A percentile compares a stretch with the other conserved stretches of the same genome.
phyloP scores from a whole-genome alignment of 345 rosid genomes.

The Salix caprea region DNA sequence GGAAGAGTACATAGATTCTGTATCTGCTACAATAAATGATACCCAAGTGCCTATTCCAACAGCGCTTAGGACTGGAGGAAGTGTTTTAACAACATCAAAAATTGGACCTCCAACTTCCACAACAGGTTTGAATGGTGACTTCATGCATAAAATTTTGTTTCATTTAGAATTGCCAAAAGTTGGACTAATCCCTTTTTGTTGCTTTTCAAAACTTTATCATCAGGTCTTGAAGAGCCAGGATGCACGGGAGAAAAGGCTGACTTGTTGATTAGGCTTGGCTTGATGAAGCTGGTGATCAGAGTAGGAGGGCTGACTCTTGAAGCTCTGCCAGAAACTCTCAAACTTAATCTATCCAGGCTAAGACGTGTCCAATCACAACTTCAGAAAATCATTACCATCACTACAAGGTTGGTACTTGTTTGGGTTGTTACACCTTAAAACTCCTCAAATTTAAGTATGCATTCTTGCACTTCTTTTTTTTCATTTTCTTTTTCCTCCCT shows the following conservation, averaged over 20 bases:
- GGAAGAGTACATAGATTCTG: constrained; percentile 3
- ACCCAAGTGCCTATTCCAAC: not conserved
- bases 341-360: constrained; percentile 3
- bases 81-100: not conserved
- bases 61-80: constrained; percentile 10
- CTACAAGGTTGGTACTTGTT: constrained; percentile 3
- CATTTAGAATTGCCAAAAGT: not conserved
- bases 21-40: constrained; percentile 2
- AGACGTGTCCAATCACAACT: constrained; percentile 13
- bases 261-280: not conserved
- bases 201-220: not conserved
- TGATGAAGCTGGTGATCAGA: constrained; percentile 12
- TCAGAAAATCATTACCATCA: constrained; percentile 8
- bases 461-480: too few species aligned
- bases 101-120: not conserved
- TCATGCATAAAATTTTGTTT: not conserved
- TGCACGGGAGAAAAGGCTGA: constrained; percentile 12
- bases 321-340: constrained; percentile 9
- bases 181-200: not conserved
- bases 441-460: too few species aligned
- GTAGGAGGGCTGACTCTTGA: constrained; percentile 8
- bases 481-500: too few species aligned
- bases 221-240: not conserved
- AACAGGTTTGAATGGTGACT: constrained; percentile 1
- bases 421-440: not conserved